phyloP scores from a whole-genome alignment of 2,329 filamentous ascomycete genomes.

The Drechslera avenae region DNA sequence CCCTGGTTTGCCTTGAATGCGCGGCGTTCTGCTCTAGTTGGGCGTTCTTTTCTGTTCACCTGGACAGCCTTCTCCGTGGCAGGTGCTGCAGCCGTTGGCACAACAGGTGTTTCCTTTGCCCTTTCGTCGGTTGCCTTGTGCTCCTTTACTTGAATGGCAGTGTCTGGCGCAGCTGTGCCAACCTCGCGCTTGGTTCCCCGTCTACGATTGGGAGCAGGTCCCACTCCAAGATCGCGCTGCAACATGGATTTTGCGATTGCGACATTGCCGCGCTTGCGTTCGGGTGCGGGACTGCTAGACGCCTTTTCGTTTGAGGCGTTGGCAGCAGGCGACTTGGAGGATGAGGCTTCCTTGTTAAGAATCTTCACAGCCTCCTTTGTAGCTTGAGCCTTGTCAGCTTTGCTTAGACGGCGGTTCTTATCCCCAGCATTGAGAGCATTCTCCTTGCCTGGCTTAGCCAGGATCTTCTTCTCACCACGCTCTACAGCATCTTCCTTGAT shows the following conservation, averaged over 20 bases:
- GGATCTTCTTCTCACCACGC: slow-evolving; percentile 53
- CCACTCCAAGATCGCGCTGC: slow-evolving; percentile 65
- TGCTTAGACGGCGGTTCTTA: slow-evolving; percentile 46
- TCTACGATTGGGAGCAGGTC: slow-evolving; percentile 50
- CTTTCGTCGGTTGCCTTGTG: slow-evolving; percentile 34
- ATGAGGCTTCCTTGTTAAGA: slow-evolving; percentile 56
- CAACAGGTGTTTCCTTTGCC: slow-evolving; percentile 31
- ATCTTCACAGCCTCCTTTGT: slow-evolving; percentile 67
- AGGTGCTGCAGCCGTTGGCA: slow-evolving; percentile 17
- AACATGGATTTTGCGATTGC: slow-evolving; percentile 63
- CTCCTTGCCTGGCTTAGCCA: slow-evolving; percentile 44
- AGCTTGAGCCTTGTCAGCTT: slow-evolving; percentile 66
- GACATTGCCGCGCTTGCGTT: slow-evolving; percentile 60
- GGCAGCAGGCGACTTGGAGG: slow-evolving; percentile 34
- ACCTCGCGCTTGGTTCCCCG: slow-evolving; percentile 48
- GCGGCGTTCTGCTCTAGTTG: slow-evolving; percentile 46
- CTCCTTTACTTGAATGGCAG: slow-evolving; percentile 32
- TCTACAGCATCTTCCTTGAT: slow-evolving; percentile 65
- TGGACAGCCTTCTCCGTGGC: slow-evolving; percentile 35
- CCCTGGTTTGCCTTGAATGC: slow-evolving; percentile 45
- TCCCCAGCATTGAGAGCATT: slow-evolving; percentile 38
- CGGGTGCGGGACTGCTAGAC: slow-evolving; percentile 49
- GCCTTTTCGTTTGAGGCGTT: slow-evolving; percentile 42
- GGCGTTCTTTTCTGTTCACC: slow-evolving; percentile 47
- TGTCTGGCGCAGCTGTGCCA: slow-evolving; percentile 27